Base-by-base conservation (phyloP, 148 eudicot genomes). In the Fagopyrum esculentum region DNA sequence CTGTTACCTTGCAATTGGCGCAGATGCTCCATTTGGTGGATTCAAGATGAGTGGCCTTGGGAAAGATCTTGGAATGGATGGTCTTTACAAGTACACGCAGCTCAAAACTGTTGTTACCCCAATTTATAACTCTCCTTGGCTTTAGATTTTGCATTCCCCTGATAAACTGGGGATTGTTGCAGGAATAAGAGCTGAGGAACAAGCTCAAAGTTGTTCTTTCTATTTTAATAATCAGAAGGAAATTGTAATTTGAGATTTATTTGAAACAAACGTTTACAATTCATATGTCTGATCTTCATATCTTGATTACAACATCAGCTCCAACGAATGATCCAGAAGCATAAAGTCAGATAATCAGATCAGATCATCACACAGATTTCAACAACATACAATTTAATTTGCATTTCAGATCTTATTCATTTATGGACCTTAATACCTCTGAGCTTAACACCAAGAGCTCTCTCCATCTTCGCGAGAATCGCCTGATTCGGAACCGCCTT, bases 11-110 rank as follows among this genome's bases (percentile, higher is more conserved):
- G 93, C 84, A 2, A 83, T 92, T 50, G 88, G 86, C 71, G 9
- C 3, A 0, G 97, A 90, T 69, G 80, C 77, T 5, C 89, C 97
- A 0, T 86, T 79, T 73, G 97, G 95, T 9, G 97, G 95, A 9
- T 92, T 83, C 73, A 92, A 92, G 59, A 88, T 88, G 92, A 92
- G 97, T 16, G 97, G 97, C 4, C 83, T 88, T 17, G 97, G 95
- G 9, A 83, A 85, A 69, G 97, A 92, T 55, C 35, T 48, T 4
- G 97, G 91, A 26, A 73, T 86, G 45, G 89, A 90, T 8, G 88
- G 78, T n/a, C 84, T 92, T 64, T 66, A 87, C 71, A 83, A 77
- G 80, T 90, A 90, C 78, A 86, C 90, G 26, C 90, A 88, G 61
- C 79, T 81, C 57, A 89, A 92, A 78, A 76, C 92, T 46, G 91